Percentiles rank a stretch among this genome's conserved stretches.
These are phyloP conservation scores for Chalciporus chontae DNA, from an alignment of 768 basidiomycete genomes.

Conservation along the genomic window DNA sequence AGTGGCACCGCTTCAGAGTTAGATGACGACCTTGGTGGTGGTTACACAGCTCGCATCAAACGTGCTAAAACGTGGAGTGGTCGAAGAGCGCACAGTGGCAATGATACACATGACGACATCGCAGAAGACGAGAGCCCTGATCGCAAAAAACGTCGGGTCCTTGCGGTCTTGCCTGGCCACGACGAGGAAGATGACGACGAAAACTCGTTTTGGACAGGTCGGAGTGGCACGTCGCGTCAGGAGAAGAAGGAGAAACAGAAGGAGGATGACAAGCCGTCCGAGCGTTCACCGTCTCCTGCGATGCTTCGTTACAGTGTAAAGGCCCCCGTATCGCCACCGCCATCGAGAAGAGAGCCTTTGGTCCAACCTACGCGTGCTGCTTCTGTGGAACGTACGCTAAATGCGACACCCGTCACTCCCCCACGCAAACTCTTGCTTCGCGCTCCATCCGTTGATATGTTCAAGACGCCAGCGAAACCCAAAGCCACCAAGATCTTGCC, in stretches of 20 bases:
- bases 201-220: conserved; percentile 29
- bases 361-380: conserved; percentile 26
- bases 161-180: conserved; percentile 31
- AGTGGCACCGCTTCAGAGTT: conserved; percentile 36
- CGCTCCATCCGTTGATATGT: conserved; percentile 13
- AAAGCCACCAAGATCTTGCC: conserved; percentile 33
- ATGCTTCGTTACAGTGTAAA: conserved; percentile 31
- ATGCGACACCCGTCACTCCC: conserved; percentile 23
- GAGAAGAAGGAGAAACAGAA: conserved; percentile 6
- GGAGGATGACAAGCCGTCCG: conserved; percentile 9
- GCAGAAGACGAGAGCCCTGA: conserved; percentile 16
- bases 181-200: conserved; percentile 57
- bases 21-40: conserved; percentile 17
- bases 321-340: conserved; percentile 63
- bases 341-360: conserved; percentile 49
- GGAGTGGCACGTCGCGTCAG: conserved; percentile 13
- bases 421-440: conserved; percentile 22
- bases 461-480: conserved; percentile 41
- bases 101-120: conserved; percentile 18
- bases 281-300: conserved; percentile 35
- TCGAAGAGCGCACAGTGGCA: conserved; percentile 11
- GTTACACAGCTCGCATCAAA: conserved; percentile 10
- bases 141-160: conserved; percentile 40
- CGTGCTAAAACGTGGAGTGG: conserved; percentile 12
- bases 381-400: conserved; percentile 20